phyloP scores from a whole-genome alignment of 2,329 filamentous ascomycete genomes.

The Fusarium dlaminii region DNA sequence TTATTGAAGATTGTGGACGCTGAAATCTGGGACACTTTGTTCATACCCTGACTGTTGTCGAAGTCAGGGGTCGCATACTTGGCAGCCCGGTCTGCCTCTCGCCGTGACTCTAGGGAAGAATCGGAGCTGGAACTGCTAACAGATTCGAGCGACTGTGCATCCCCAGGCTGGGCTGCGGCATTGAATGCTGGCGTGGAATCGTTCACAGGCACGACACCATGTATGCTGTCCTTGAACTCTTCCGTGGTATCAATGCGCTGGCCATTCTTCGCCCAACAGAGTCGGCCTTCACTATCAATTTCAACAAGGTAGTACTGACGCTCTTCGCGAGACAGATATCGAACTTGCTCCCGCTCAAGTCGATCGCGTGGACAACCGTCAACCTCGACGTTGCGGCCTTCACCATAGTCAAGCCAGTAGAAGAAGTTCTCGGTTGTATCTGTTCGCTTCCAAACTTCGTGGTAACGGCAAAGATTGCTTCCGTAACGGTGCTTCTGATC shows the following conservation, averaged over 20 bases:
- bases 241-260: slow-evolving; percentile 79
- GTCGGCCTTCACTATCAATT: slow-evolving; percentile 76
- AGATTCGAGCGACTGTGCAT: slow-evolving; percentile 14
- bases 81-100: slow-evolving; percentile 68
- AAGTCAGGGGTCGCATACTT: slow-evolving; percentile 73
- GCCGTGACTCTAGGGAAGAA: slow-evolving; percentile 55
- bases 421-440: slow-evolving; percentile 90
- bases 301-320: slow-evolving; percentile 81
- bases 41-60: slow-evolving; percentile 66
- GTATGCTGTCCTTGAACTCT: slow-evolving; percentile 80
- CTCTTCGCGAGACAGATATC: slow-evolving; percentile 86
- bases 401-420: slow-evolving; percentile 89
- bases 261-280: slow-evolving; percentile 90
- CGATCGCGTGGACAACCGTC: slow-evolving; percentile 76
- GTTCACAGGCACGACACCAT: slow-evolving; percentile 73
- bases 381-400: slow-evolving; percentile 75
- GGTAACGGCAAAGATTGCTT: slow-evolving; percentile 82
- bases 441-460: slow-evolving; percentile 82
- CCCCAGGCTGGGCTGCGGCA: slow-evolving; percentile 29
- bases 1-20: slow-evolving; percentile 81
- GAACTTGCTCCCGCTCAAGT: slow-evolving; percentile 80
- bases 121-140: slow-evolving; percentile 45
- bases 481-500: slow-evolving; percentile 89
- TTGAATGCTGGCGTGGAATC: slow-evolving; percentile 67
- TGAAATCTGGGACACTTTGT: slow-evolving; percentile 69